Evolutionary conservation across 768 basidiomycete genomes (phyloP).

Genomic region (Leccinum boreale): DNA sequence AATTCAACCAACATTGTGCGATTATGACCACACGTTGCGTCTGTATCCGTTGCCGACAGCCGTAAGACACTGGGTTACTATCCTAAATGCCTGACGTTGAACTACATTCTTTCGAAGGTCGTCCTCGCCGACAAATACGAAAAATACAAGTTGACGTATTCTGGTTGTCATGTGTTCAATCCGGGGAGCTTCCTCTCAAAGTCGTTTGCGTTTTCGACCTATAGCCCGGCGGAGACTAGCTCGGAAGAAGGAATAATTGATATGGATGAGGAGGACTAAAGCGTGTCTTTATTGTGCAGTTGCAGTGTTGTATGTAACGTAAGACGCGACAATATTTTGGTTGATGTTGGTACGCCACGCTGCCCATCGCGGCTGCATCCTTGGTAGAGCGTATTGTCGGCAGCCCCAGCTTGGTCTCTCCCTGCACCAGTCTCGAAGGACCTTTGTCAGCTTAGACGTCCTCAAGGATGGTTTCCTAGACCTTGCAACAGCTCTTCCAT

Average conservation of each 20-base stretch:
- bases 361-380: slow-evolving; percentile 10
- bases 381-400: slow-evolving; percentile 7
- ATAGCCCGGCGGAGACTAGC: slow-evolving; percentile 78
- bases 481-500: slow-evolving; percentile 69
- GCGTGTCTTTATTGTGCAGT: not conserved
- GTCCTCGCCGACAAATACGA: slow-evolving; percentile 96
- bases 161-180: slow-evolving; percentile 98
- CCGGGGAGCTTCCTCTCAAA: slow-evolving; percentile 89
- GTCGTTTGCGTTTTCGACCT: slow-evolving; percentile 84
- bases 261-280: slow-evolving; percentile 37
- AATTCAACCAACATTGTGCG: slow-evolving; percentile 83
- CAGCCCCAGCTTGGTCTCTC: slow-evolving; percentile 3
- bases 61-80: slow-evolving; percentile 44
- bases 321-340: not conserved
- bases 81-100: slow-evolving; percentile 5
- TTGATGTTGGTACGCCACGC: slow-evolving; percentile 26
- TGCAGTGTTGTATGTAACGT: not conserved
- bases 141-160: slow-evolving; percentile 93
- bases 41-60: slow-evolving; percentile 93
- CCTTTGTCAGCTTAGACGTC: slow-evolving; percentile 24
- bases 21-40: slow-evolving; percentile 88
- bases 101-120: slow-evolving; percentile 45
- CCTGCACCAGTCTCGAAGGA: slow-evolving; percentile 13
- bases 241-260: slow-evolving; percentile 72
- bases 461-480: slow-evolving; percentile 71